Evolutionary conservation across 192 early-diverging fungal species (phyloP).

Genomic region (Funneliformis geosporum): DNA sequence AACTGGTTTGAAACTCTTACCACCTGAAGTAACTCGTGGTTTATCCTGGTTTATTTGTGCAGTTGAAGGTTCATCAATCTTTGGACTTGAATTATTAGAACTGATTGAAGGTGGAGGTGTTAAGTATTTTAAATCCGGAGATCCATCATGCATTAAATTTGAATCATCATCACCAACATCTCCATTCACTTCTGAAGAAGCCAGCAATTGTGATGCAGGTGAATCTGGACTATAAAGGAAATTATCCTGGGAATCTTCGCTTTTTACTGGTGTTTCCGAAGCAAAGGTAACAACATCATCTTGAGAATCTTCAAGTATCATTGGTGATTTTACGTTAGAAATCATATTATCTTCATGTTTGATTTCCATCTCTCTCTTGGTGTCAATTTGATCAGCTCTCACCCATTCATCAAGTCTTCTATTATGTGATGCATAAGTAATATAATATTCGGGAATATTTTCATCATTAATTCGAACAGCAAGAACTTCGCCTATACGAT

Average conservation of each 20-base stretch:
- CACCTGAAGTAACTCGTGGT: conserved; percentile 49
- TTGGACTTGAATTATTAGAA: background rate
- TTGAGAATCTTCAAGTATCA: background rate
- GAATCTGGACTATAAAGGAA: background rate
- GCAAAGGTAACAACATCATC: background rate
- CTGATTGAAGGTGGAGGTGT: too few species aligned
- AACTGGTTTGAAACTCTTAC: conserved; percentile 89
- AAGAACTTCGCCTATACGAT: background rate
- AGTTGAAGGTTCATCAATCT: background rate
- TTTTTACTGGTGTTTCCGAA: background rate
- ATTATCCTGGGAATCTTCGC: background rate
- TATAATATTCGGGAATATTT: conserved; percentile 73
- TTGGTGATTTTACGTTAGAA: background rate
- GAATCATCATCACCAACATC: too few species aligned
- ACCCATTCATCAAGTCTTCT: conserved; percentile 99
- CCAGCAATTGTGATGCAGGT: background rate
- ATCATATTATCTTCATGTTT: background rate
- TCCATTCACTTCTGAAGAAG: too few species aligned
- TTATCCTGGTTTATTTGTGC: background rate
- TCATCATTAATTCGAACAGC: background rate
- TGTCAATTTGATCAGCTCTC: conserved; percentile 56
- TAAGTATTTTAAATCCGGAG: too few species aligned
- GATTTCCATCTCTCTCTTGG: conserved; percentile 62
- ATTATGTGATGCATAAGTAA: conserved; percentile 96
- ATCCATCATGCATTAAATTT: too few species aligned